Evolutionary conservation across 768 basidiomycete species (phyloP).

Genomic region (Cyclocybe aegerita): DNA sequence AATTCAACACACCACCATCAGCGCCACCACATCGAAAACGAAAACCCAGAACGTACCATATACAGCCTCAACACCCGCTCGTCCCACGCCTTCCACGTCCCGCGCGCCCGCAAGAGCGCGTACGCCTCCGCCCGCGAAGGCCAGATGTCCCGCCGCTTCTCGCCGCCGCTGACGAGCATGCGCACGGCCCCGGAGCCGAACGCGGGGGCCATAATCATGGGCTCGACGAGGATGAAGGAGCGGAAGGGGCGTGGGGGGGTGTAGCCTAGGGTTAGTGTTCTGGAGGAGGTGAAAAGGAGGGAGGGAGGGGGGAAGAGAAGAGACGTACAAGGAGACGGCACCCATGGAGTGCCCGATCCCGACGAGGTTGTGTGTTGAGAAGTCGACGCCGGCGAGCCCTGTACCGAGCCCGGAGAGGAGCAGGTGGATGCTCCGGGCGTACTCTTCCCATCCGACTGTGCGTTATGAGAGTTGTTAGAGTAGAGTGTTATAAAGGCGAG

Average conservation of each 20-base stretch:
- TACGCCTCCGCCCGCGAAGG: slow-evolving; percentile 48
- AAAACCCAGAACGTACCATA: slow-evolving; percentile 30
- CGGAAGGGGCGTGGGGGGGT: slow-evolving; percentile 36
- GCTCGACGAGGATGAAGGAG: slow-evolving; percentile 43
- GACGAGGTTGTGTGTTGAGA: slow-evolving; percentile 43
- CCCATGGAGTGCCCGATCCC: slow-evolving; percentile 61
- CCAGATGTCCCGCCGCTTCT: slow-evolving; percentile 51
- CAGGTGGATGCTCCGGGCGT: slow-evolving; percentile 43
- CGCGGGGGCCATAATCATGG: slow-evolving; percentile 34
- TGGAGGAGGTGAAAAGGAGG: too few relatives aligned
- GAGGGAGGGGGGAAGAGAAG: too few relatives aligned
- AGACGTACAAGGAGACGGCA: slow-evolving; percentile 40
- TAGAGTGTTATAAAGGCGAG: too few relatives aligned
- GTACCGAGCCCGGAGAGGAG: slow-evolving; percentile 47
- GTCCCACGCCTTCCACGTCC: slow-evolving; percentile 50
- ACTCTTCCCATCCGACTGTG: slow-evolving; percentile 55
- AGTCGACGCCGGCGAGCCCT: slow-evolving; percentile 51
- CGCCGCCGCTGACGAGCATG: slow-evolving; percentile 29
- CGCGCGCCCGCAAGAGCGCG: slow-evolving; percentile 32
- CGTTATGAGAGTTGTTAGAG: too few relatives aligned
- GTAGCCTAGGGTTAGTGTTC: slow-evolving; percentile 42
- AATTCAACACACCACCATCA: not conserved
- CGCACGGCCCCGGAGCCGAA: slow-evolving; percentile 10
- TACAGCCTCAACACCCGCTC: slow-evolving; percentile 42
- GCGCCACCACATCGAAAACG: not conserved